phyloP scores from a whole-genome alignment of 1,284 basidiomycete species.

The Sanghuangporus sanghuang region DNA sequence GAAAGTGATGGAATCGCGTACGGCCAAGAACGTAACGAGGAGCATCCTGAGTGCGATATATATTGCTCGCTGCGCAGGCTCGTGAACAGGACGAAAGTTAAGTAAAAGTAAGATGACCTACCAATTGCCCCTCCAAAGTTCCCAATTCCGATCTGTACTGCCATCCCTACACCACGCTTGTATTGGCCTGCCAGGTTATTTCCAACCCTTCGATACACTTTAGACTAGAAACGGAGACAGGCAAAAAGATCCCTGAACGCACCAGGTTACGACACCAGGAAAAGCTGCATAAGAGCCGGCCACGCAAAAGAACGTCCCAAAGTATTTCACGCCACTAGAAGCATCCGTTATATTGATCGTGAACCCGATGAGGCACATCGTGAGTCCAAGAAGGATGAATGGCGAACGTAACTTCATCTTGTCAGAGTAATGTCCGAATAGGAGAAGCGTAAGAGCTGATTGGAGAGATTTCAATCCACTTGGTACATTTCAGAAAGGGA shows the following conservation, averaged over 20 bases:
- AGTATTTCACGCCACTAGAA: constrained; percentile 52
- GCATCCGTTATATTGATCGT: constrained; percentile 57
- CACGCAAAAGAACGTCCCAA: constrained; percentile 61
- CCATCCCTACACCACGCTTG: constrained; percentile 61
- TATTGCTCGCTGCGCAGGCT: constrained; percentile 30
- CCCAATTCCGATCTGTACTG: constrained; percentile 57
- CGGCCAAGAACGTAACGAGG: constrained; percentile 60
- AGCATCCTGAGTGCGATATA: constrained; percentile 52
- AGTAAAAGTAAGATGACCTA: constrained; percentile 25
- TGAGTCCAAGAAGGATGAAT: constrained; percentile 53
- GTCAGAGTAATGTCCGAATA: constrained; percentile 58
- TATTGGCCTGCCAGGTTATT: constrained; percentile 62
- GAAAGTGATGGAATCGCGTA: constrained; percentile 28
- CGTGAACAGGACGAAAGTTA: not conserved
- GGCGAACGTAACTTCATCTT: constrained; percentile 48
- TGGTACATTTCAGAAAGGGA: not conserved
- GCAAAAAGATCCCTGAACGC: constrained; percentile 18
- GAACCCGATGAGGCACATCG: constrained; percentile 54
- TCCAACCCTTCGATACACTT: constrained; percentile 36
- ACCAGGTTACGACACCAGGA: constrained; percentile 67
- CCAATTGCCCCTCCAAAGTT: constrained; percentile 51
- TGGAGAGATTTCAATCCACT: not conserved
- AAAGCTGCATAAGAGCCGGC: constrained; percentile 55
- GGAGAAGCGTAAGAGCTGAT: constrained; percentile 45
- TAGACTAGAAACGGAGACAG: not conserved